These are phyloP conservation scores for Chara braunii DNA, from an alignment of 139 green algal species.

Conservation along the genomic window DNA sequence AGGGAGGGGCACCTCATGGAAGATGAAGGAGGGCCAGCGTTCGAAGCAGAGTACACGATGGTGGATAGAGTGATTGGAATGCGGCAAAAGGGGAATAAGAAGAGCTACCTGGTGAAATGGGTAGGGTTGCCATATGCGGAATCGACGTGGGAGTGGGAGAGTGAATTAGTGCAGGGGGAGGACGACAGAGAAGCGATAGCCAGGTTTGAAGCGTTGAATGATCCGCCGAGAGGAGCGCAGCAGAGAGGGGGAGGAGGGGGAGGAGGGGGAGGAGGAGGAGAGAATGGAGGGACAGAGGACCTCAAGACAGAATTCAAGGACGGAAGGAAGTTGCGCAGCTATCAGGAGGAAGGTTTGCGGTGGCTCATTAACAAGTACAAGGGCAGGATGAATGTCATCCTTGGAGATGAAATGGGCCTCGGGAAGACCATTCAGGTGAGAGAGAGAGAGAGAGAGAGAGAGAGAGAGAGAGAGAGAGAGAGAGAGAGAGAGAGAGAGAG, in stretches of 20 bases:
- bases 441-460: too few species aligned
- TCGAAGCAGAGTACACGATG: slow-evolving; percentile 4
- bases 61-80: slow-evolving; percentile 7
- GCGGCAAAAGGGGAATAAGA: not conserved
- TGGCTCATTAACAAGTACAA: slow-evolving; percentile 72
- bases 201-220: not conserved
- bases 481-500: too few species aligned
- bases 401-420: slow-evolving; percentile 93
- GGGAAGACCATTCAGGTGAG: slow-evolving; percentile 80
- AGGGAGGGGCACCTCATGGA: not conserved
- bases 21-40: not conserved
- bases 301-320: slow-evolving; percentile 34
- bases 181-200: slow-evolving; percentile 1
- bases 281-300: not conserved
- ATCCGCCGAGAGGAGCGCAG: not conserved
- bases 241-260: not conserved
- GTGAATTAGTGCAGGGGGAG: not conserved
- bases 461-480: too few species aligned
- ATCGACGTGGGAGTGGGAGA: slow-evolving; percentile 5
- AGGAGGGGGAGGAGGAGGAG: not conserved
- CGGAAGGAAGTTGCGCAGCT: slow-evolving; percentile 64
- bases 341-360: slow-evolving; percentile 65
- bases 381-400: slow-evolving; percentile 62
- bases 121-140: slow-evolving; percentile 3
- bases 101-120: slow-evolving; percentile 25